phyloP scores from a whole-genome alignment of 129 eudicot genomes.

The Arctium lappa region DNA sequence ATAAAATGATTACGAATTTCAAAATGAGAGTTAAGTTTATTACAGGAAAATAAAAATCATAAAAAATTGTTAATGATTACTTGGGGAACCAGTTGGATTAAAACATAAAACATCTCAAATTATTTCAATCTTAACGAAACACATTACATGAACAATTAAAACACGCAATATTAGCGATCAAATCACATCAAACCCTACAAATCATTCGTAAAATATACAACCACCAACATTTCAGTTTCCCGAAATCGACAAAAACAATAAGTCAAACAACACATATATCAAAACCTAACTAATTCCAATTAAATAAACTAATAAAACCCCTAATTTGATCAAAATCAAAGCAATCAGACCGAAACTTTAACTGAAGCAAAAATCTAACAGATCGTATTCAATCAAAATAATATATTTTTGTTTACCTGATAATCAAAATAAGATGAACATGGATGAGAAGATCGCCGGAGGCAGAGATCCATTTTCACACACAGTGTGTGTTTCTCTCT shows the following conservation, averaged over 20 bases:
- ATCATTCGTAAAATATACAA: background rate
- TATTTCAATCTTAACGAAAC: background rate
- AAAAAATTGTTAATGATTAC: too few relatives aligned
- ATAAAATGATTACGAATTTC: too few relatives aligned
- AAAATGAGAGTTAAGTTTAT: too few relatives aligned
- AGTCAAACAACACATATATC: background rate
- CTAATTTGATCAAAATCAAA: background rate
- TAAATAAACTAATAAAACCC: background rate
- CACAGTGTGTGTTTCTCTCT: conserved; percentile 21
- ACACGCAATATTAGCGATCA: conserved; percentile 3
- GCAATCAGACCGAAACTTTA: background rate
- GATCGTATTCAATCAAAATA: background rate
- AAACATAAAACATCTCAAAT: background rate
- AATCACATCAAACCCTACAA: conserved; percentile 1
- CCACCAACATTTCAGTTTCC: conserved; percentile 8
- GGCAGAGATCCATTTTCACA: conserved; percentile 19
- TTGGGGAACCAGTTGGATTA: background rate
- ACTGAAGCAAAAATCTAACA: background rate
- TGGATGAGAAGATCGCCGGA: conserved; percentile 16
- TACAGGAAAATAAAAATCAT: background rate
- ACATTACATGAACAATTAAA: background rate
- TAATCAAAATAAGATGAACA: conserved; percentile 8
- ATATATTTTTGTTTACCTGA: conserved; percentile 9
- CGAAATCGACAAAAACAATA: background rate
- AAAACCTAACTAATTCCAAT: background rate